Percentiles rank a stretch among this genome's conserved stretches.
These are phyloP conservation scores for Candida albicans DNA, from an alignment of 1,139 yeast genomes.

Conservation along the genomic window DNA sequence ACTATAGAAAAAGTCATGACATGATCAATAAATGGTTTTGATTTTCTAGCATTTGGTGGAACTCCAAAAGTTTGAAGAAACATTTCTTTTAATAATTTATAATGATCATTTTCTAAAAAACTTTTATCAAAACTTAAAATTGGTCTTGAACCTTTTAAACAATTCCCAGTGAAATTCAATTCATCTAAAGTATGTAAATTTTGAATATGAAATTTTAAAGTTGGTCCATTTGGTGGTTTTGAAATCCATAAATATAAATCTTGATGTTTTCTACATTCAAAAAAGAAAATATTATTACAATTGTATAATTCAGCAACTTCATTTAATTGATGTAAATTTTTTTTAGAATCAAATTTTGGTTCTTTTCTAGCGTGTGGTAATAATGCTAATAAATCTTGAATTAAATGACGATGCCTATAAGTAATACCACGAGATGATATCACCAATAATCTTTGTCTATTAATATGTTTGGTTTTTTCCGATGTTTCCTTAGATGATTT, in stretches of 20 bases:
- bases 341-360: constrained; percentile 92
- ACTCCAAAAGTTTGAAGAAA: constrained; percentile 89
- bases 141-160: constrained; percentile 96
- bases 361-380: constrained; percentile 96
- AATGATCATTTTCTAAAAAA: constrained; percentile 62
- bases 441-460: constrained; percentile 78
- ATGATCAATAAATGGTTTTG: constrained; percentile 94
- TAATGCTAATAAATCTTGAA: constrained; percentile 73
- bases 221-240: constrained; percentile 98
- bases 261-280: constrained; percentile 95
- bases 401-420: constrained; percentile 91
- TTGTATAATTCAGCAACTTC: constrained; percentile 96
- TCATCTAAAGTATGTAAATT: constrained; percentile 96
- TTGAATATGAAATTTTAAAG: constrained; percentile 89
- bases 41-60: constrained; percentile 91
- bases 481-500: constrained; percentile 42
- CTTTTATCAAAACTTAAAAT: constrained; percentile 81
- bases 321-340: constrained; percentile 82
- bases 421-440: constrained; percentile 95
- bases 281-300: constrained; percentile 92
- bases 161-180: constrained; percentile 93
- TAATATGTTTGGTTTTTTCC: constrained; percentile 58
- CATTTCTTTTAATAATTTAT: constrained; percentile 77
- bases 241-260: constrained; percentile 94
- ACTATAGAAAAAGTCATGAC: constrained; percentile 91